phyloP scores from a whole-genome alignment of 2,329 filamentous ascomycete species.

The Fusarium decemcellulare region DNA sequence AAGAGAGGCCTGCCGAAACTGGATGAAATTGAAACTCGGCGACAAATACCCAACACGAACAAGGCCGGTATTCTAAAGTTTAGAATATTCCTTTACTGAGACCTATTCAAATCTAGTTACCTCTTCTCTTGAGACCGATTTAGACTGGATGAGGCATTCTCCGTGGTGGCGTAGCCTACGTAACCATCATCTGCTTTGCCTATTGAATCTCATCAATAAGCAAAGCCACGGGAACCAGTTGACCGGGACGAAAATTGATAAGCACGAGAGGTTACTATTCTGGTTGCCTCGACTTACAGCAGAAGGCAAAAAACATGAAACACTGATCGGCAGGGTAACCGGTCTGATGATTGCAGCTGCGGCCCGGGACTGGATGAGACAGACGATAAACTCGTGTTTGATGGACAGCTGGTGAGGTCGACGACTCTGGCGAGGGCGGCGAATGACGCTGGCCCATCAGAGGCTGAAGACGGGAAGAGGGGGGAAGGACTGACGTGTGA shows the following conservation, averaged over 20 bases:
- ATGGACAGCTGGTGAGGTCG: slow-evolving; percentile 22
- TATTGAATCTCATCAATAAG: neutral
- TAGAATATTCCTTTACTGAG: too few relatives aligned
- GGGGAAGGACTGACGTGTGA: slow-evolving; percentile 38
- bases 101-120: too few relatives aligned
- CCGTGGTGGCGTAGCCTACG: too few relatives aligned
- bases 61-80: too few relatives aligned
- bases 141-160: too few relatives aligned
- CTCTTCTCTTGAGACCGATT: too few relatives aligned
- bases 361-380: slow-evolving; percentile 28
- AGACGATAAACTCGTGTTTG: slow-evolving; percentile 21
- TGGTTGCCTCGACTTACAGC: slow-evolving; percentile 7
- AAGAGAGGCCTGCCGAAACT: neutral
- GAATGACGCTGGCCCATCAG: slow-evolving; percentile 8
- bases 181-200: too few relatives aligned
- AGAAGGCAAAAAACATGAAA: slow-evolving; percentile 37
- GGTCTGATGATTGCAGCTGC: slow-evolving; percentile 27
- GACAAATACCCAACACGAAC: too few relatives aligned
- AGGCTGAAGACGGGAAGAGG: neutral
- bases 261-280: slow-evolving; percentile 22
- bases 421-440: slow-evolving; percentile 1
- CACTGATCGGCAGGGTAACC: slow-evolving; percentile 35
- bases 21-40: too few relatives aligned
- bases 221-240: neutral
- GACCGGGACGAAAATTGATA: neutral